Evolutionary conservation across 192 early-diverging fungal genomes (phyloP).

Genomic region (Linnemannia zychae): DNA sequence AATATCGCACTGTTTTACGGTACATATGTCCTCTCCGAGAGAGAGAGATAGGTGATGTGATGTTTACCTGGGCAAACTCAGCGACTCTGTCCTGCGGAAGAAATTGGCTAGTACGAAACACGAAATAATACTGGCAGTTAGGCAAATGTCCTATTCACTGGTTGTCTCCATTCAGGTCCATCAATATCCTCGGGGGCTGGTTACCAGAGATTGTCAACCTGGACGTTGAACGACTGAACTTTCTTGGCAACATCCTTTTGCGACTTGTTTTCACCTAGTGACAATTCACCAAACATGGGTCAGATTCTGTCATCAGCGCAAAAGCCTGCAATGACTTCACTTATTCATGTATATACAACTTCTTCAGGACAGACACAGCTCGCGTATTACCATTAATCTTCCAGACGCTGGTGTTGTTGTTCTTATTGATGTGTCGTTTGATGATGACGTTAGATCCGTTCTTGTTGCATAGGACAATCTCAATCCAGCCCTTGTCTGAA

Average conservation of each 20-base stretch:
- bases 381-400: conserved; percentile 78
- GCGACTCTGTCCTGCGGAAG: conserved; percentile 96
- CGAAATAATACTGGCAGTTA: background rate
- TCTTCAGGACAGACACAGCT: too few relatives aligned
- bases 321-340: background rate
- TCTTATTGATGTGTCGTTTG: conserved; percentile 71
- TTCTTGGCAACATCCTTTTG: conserved; percentile 76
- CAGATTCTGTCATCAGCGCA: background rate
- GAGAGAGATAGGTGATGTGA: background rate
- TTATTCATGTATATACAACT: too few relatives aligned
- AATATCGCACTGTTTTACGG: background rate
- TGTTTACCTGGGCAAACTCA: conserved; percentile 86
- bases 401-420: conserved; percentile 80
- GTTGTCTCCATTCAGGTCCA: too few relatives aligned
- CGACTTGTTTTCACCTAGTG: conserved; percentile 66
- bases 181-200: background rate
- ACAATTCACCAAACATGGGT: background rate
- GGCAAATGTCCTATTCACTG: background rate
- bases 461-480: conserved; percentile 84
- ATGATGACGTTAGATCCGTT: conserved; percentile 64
- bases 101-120: conserved; percentile 78
- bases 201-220: conserved; percentile 97
- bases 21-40: background rate
- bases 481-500: conserved; percentile 80
- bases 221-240: conserved; percentile 79